Conservation (phyloP, 495 filamentous ascomycete species). For the Neurospora sublineolata region DNA sequence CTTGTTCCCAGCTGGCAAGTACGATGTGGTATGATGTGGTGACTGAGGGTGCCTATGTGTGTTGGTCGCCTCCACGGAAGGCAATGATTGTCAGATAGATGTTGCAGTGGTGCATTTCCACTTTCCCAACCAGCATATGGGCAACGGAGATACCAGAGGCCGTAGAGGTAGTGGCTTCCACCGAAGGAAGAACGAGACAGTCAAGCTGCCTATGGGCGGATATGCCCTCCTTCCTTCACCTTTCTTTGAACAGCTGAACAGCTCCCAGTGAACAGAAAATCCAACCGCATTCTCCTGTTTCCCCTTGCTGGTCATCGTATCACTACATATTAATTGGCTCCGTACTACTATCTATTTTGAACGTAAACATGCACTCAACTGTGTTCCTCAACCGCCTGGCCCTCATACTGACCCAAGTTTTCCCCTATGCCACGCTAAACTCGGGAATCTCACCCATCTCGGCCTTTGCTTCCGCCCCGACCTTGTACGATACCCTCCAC, state of each 20-base stretch:
- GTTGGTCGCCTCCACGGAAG: background rate
- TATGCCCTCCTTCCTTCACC: background rate
- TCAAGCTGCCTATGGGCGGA: background rate
- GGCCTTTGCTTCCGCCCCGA: slow-evolving; percentile 47
- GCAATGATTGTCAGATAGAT: background rate
- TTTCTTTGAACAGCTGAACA: background rate
- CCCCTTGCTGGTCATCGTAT: background rate
- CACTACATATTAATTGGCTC: background rate
- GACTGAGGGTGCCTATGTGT: background rate
- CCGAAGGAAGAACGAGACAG: background rate
- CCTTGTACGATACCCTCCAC: slow-evolving; percentile 73
- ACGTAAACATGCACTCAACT: background rate
- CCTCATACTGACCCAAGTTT: background rate
- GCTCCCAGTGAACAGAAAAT: background rate
- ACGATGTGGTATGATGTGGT: background rate
- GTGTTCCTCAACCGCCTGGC: background rate
- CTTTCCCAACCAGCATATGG: background rate
- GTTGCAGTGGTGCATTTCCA: background rate
- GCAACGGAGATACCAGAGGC: too few species aligned
- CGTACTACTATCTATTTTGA: background rate
- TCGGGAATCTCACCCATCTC: slow-evolving; percentile 87
- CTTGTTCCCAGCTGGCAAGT: background rate
- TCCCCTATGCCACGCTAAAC: slow-evolving; percentile 52
- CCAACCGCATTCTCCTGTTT: background rate
- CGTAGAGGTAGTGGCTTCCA: background rate